Percentiles rank a stretch among this genome's conserved stretches.
These are phyloP conservation scores for Colletotrichum musicola DNA, from an alignment of 2,329 filamentous ascomycete species.

Conservation along the genomic window DNA sequence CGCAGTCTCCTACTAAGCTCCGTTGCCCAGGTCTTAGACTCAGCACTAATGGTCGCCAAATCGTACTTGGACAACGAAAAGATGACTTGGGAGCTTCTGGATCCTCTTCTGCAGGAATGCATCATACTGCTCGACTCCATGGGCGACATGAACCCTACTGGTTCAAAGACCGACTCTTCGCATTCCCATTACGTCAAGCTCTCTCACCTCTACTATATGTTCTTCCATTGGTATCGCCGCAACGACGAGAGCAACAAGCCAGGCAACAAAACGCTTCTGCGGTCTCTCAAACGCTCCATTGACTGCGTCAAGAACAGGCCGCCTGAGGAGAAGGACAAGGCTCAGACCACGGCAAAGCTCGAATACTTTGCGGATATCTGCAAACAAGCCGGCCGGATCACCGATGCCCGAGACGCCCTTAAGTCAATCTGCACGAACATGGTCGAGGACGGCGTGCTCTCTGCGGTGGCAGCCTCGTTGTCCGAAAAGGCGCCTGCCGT, in stretches of 20 bases:
- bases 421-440: slow-evolving; percentile 72
- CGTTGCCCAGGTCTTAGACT: slow-evolving; percentile 70
- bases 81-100: slow-evolving; percentile 66
- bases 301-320: slow-evolving; percentile 70
- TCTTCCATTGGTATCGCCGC: slow-evolving; percentile 48
- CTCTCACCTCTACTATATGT: slow-evolving; percentile 78
- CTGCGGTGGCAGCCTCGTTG: slow-evolving; percentile 64
- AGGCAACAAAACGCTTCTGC: slow-evolving; percentile 60
- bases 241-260: slow-evolving; percentile 53
- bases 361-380: slow-evolving; percentile 75
- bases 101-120: slow-evolving; percentile 70
- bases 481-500: slow-evolving; percentile 61
- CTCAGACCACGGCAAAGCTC: slow-evolving; percentile 72
- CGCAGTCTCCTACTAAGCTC: slow-evolving; percentile 65
- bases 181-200: slow-evolving; percentile 73
- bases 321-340: slow-evolving; percentile 67
- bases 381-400: slow-evolving; percentile 62
- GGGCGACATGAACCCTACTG: slow-evolving; percentile 51
- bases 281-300: slow-evolving; percentile 73
- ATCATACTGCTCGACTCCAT: slow-evolving; percentile 66
- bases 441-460: slow-evolving; percentile 69
- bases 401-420: slow-evolving; percentile 70
- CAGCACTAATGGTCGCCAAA: slow-evolving; percentile 69
- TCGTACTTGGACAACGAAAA: slow-evolving; percentile 60
- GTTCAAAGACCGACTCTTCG: slow-evolving; percentile 46